Base-by-base conservation (phyloP, 345 rosid species). In the Fremontodendron californicum region DNA sequence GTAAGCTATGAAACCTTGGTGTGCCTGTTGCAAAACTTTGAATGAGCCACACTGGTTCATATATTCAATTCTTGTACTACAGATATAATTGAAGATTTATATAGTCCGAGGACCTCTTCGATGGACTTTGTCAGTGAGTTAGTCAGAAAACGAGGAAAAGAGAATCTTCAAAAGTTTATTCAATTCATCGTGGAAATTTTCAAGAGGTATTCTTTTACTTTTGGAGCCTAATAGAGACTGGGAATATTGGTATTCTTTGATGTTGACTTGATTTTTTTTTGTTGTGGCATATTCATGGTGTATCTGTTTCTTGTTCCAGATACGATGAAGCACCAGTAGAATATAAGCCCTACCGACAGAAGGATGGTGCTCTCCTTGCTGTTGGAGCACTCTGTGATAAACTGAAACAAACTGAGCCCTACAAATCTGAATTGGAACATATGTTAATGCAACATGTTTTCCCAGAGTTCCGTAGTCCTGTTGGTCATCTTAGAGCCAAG, bases 61-160 rank as follows among this genome's bases (percentile, higher is more conserved):
- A 31, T 39, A 60, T 77, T 76, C 10, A 18, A 21, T 64, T 85
- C 43, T 31, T 82, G 49, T 78, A 51, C 62, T 82, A 77, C 84
- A 96, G 99, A 96, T 92, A 96, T 96, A 54, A 96, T 96, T 81
- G 99, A 96, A 87, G 99, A 96, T 87, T 88, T 96, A 82, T 96
- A 96, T 77, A 96, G 99, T 86, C 96, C 98, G 13, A 85, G 98
- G 77, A 94, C 99, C 23, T 97, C 99, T 46, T 81, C 99, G 43
- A 94, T 94, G 97, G 99, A 96, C 82, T 96, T 96, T 87, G 98
- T 94, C 73, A 94, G 92, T 76, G 99, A 96, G 87, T 83, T 96
- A 82, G 96, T 96, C 67, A 87, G 97, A 76, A 96, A 94, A 86
- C 97, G 97, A 68, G 97, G 95, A 77, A 92, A 96, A 80, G 97